Base-by-base conservation (phyloP, 2,329 filamentous ascomycete genomes). In the Alternaria viburni region DNA sequence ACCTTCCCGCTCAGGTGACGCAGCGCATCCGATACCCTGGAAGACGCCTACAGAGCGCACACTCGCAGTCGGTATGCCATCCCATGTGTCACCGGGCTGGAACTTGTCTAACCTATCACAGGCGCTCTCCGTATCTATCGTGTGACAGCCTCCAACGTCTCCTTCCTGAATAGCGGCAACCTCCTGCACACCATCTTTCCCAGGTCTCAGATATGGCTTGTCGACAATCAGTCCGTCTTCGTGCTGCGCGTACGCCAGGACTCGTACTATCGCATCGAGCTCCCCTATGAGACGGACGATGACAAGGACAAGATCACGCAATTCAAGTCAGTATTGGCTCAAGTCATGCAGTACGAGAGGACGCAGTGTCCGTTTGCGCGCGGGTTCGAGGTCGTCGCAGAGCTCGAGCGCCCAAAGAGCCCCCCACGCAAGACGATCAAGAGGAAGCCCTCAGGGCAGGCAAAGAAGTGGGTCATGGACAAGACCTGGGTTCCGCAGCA, bases 181-280 rank as follows among this genome's bases (percentile, higher is more conserved):
- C 90, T 94, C 15, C 86, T 97, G 17, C 92, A 96, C 73, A 91
- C 94, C 11, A 96, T 97, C 66, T 82, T 97, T 56, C 93, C 92
- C 23, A 93, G 93, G 78, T 96, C 93, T 62, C 93, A 97, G 80
- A 96, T 92, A 76, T 97, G 94, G 94, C 96, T 92, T 77, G 91
- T 97, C 30, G 92, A 96, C 77, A 91, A 93, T 61, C 87, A 90
- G 59, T 91, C 91, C 44, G 93, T 90, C 70, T 97, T 97, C 70
- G 91, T 97, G n/a, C 82, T 97, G 62, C 91, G 94, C 68, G 93
- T 96, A 68, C 86, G 93, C 21, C 88, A 90, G 47, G 90, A 94
- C 28, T 90, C 91, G 46, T 97, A 96, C 79, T 97, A 96, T 86
- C 89, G 94, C 67, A 96, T 97, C 72, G 94, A 97, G 75, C 82